Percentiles rank a stretch among this genome's conserved stretches.
Conservation (phyloP, 148 eudicot species). For the Dianthus caryophyllus region DNA sequence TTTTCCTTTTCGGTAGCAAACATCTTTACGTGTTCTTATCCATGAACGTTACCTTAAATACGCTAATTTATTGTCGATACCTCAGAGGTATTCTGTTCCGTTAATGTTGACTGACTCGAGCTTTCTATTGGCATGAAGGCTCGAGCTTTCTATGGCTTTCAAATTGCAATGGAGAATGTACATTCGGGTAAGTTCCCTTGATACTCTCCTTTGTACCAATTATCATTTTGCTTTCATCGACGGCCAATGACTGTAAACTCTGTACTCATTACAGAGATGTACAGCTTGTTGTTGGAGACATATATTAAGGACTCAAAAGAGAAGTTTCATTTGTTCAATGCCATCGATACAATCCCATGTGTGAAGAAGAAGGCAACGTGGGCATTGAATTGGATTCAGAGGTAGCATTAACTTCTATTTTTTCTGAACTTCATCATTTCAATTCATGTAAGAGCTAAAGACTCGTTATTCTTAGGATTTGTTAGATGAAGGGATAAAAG, state of each 20-base stretch:
- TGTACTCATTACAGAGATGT: slow-evolving; percentile 56
- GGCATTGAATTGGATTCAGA: slow-evolving; percentile 75
- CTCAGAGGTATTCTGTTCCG: background rate
- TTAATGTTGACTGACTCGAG: background rate
- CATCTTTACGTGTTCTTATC: background rate
- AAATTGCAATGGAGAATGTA: slow-evolving; percentile 80
- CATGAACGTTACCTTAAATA: background rate
- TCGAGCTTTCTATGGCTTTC: slow-evolving; percentile 92
- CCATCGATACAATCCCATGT: slow-evolving; percentile 73
- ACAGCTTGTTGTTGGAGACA: slow-evolving; percentile 76
- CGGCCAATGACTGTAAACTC: slow-evolving; percentile 1
- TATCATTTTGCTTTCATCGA: slow-evolving; percentile 8
- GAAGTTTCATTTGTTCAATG: slow-evolving; percentile 64
- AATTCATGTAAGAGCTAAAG: background rate
- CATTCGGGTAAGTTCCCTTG: slow-evolving; percentile 55
- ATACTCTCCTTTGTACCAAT: background rate
- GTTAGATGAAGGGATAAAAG: background rate
- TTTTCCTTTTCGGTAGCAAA: background rate
- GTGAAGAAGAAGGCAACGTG: slow-evolving; percentile 67
- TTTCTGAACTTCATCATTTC: slow-evolving; percentile 3
- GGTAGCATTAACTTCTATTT: slow-evolving; percentile 27
- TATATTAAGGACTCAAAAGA: slow-evolving; percentile 64
- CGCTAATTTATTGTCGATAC: background rate
- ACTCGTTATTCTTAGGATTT: background rate
- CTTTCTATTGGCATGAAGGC: slow-evolving; percentile 37